phyloP scores from a whole-genome alignment of 306 rosid genomes.

The cucumber (Cucumis sativus) region Cucumber_9930_V3 NC_026657.2:30989501-30990000 shows the following conservation, averaged over 20 bases:
- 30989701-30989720: conserved; percentile 5
- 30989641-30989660: conserved; percentile 9
- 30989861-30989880: conserved; percentile 14
- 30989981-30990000: background rate
- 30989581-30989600: conserved; percentile 14
- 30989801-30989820: conserved; percentile 7
- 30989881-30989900: conserved; percentile 15
- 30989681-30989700: background rate
- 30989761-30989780: background rate
- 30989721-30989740: conserved; percentile 3
- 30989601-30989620: conserved; percentile 10
- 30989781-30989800: background rate
- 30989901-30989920: background rate
- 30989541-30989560: conserved; percentile 4
- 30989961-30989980: background rate
- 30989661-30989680: conserved; percentile 8
- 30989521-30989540: conserved; percentile 30
- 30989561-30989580: conserved; percentile 3
- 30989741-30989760: conserved; percentile 2
- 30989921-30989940: background rate
- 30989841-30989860: background rate
- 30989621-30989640: conserved; percentile 4
- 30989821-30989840: conserved; percentile 5
- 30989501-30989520: conserved; percentile 19
- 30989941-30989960: background rate